Percentiles rank a stretch among this genome's conserved stretches.
phyloP scores from a whole-genome alignment of 2,329 filamentous ascomycete species.

The Diaporthe humulicola region DNA sequence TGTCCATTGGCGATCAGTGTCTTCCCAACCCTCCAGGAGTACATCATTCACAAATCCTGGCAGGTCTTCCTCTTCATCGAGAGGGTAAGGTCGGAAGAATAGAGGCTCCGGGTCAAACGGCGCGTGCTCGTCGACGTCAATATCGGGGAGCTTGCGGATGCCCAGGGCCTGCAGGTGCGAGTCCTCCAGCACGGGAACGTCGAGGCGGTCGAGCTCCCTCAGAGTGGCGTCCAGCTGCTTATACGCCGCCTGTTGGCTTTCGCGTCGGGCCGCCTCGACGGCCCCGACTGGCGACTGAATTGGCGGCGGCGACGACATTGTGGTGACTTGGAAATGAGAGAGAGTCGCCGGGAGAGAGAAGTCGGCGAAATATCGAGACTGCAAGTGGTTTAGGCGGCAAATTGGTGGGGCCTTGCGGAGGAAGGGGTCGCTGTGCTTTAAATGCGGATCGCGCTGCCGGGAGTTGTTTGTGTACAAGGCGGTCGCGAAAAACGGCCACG shows the following conservation, averaged over 20 bases:
- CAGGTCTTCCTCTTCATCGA: not conserved
- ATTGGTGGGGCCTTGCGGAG: not conserved
- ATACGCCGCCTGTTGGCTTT: not conserved
- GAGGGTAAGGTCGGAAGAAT: not conserved
- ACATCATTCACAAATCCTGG: not conserved
- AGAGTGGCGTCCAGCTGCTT: not conserved
- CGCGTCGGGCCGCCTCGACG: not conserved
- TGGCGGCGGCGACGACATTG: not conserved
- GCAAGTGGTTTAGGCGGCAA: not conserved
- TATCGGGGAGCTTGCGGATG: not conserved
- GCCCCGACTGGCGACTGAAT: not conserved
- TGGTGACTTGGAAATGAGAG: not conserved
- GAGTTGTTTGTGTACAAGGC: slow-evolving; percentile 1
- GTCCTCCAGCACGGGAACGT: not conserved
- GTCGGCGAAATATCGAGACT: not conserved
- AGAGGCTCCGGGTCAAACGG: not conserved
- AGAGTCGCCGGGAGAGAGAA: not conserved
- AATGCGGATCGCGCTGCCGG: not conserved
- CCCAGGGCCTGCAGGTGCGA: not conserved
- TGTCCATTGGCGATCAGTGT: not conserved
- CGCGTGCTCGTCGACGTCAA: not conserved
- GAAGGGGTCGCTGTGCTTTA: not conserved
- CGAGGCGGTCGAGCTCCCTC: not conserved
- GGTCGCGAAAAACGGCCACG: slow-evolving; percentile 11
- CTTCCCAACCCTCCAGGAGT: not conserved